A percentile compares a stretch with the other conserved stretches of the same genome.
Conservation (phyloP, 2,329 filamentous ascomycete genomes). For the Pseudovirgaria hyperparasitica region DNA sequence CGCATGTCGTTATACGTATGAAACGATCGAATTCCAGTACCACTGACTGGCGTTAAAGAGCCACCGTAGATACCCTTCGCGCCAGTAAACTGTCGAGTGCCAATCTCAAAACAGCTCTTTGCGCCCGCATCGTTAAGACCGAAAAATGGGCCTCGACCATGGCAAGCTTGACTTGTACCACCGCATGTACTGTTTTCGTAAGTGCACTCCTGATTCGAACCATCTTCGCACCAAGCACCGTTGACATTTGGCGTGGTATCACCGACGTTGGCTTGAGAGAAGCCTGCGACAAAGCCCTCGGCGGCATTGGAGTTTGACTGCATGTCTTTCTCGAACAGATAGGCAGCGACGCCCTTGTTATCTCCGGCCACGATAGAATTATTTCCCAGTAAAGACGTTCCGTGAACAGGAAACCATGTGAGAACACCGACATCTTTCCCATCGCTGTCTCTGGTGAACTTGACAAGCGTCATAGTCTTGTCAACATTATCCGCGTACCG, state of each 20-base stretch:
- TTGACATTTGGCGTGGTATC: slow-evolving; percentile 83
- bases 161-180: slow-evolving; percentile 57
- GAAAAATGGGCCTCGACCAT: slow-evolving; percentile 61
- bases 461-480: slow-evolving; percentile 67
- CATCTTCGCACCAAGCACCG: slow-evolving; percentile 83
- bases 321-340: slow-evolving; percentile 65
- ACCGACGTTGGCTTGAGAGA: slow-evolving; percentile 82
- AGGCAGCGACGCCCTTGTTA: slow-evolving; percentile 89
- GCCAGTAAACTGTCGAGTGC: slow-evolving; percentile 54
- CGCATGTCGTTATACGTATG: slow-evolving; percentile 80
- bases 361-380: slow-evolving; percentile 88
- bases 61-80: slow-evolving; percentile 48
- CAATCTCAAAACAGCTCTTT: slow-evolving; percentile 64
- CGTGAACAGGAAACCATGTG: slow-evolving; percentile 87
- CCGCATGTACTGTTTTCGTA: slow-evolving; percentile 78
- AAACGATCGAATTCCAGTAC: slow-evolving; percentile 61
- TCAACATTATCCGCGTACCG: slow-evolving; percentile 56
- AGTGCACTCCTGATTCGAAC: slow-evolving; percentile 52
- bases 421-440: slow-evolving; percentile 67
- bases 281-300: slow-evolving; percentile 71
- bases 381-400: slow-evolving; percentile 81
- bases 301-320: slow-evolving; percentile 33
- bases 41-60: slow-evolving; percentile 40
- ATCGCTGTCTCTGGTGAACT: slow-evolving; percentile 62
- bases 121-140: slow-evolving; percentile 49